Conservation (phyloP, 345 rosid species). For the Lepidium sativum region DNA sequence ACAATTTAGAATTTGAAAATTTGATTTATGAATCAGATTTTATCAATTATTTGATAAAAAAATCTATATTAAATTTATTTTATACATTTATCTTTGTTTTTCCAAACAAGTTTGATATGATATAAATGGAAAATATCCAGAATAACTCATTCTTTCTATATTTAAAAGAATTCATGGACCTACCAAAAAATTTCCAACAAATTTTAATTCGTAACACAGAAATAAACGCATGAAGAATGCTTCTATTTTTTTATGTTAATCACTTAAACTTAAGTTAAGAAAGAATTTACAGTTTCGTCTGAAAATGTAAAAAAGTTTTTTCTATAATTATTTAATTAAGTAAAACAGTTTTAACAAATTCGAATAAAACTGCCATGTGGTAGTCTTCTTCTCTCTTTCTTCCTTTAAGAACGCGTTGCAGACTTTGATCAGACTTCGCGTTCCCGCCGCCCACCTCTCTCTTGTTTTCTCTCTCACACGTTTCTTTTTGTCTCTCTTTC, state of each 20-base stretch:
- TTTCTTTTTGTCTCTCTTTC: constrained; percentile 8
- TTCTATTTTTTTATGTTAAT: not conserved
- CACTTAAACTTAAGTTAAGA: constrained; percentile 4
- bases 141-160: not conserved
- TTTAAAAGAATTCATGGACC: not conserved
- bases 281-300: constrained; percentile 1
- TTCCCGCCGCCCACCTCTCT: constrained; percentile 32
- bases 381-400: constrained; percentile 8
- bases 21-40: no score
- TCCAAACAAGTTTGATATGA: not conserved
- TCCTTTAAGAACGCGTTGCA: constrained; percentile 33
- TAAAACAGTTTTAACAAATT: constrained; percentile 1
- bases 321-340: not conserved
- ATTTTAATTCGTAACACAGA: not conserved
- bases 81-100: not conserved
- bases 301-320: no score
- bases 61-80: no score
- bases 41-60: no score
- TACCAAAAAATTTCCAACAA: not conserved
- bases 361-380: constrained; percentile 19
- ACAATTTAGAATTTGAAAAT: no score
- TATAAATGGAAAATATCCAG: not conserved
- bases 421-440: constrained; percentile 34
- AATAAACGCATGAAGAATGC: not conserved
- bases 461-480: constrained; percentile 27